A percentile compares a stretch with the other conserved stretches of the same genome.
phyloP scores from a whole-genome alignment of 2,329 filamentous ascomycete species.

The Aspergillus aculeatus region DNA sequence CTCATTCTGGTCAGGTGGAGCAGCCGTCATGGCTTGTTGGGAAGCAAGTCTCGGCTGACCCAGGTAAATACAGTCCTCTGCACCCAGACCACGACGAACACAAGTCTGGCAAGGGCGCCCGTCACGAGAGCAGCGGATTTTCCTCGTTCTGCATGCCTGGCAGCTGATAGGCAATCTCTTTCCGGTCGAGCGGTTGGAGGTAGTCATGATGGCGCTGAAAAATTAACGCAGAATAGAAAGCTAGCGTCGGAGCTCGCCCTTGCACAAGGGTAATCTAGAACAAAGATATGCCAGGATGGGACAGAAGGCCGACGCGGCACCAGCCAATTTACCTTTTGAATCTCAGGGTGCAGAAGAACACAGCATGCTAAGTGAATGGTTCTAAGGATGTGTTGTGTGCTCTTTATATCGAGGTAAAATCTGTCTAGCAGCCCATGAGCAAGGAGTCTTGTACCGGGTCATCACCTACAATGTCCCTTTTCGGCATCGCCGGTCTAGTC shows the following conservation, averaged over 20 bases:
- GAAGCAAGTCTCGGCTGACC: slow-evolving; percentile 34
- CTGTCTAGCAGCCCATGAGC: not conserved
- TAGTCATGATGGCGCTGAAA: slow-evolving; percentile 16
- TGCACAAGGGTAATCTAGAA: not conserved
- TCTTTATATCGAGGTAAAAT: not conserved
- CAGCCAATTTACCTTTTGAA: not conserved
- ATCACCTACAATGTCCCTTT: not conserved
- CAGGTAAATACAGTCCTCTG: slow-evolving; percentile 39
- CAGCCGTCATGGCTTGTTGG: slow-evolving; percentile 23
- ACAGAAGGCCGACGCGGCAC: not conserved
- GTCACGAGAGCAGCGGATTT: slow-evolving; percentile 42
- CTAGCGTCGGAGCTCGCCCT: not conserved
- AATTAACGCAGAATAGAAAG: not conserved
- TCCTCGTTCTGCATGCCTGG: slow-evolving; percentile 42
- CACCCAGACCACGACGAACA: slow-evolving; percentile 37
- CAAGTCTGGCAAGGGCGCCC: slow-evolving; percentile 42
- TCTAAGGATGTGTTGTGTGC: not conserved
- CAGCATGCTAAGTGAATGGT: not conserved
- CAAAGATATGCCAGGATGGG: not conserved
- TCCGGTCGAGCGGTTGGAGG: slow-evolving; percentile 28
- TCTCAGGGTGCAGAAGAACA: not conserved
- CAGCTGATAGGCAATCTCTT: slow-evolving; percentile 43
- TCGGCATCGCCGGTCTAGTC: not conserved
- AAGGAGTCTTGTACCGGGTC: not conserved
- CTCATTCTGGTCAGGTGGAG: slow-evolving; percentile 30